phyloP scores from a whole-genome alignment of 192 early-diverging fungal genomes.

The Coemansia sp. region DNA sequence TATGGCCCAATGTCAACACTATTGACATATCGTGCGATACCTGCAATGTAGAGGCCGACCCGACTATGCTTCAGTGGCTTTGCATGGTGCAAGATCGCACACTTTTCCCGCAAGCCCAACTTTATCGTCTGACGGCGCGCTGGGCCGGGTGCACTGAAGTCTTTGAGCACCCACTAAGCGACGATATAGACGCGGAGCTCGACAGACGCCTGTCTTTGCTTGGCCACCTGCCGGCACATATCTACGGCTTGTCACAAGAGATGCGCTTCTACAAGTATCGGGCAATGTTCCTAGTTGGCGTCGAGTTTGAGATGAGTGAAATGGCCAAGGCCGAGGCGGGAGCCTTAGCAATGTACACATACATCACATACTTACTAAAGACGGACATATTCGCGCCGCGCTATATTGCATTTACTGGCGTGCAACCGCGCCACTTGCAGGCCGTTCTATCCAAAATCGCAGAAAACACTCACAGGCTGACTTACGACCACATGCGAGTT shows the following conservation, averaged over 20 bases:
- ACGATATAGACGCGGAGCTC: slow-evolving; percentile 20
- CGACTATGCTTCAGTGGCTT: slow-evolving; percentile 34
- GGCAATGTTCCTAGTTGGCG: slow-evolving; percentile 39
- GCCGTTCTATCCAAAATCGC: slow-evolving; percentile 39
- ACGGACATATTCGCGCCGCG: slow-evolving; percentile 47
- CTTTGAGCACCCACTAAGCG: slow-evolving; percentile 45
- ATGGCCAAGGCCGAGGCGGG: slow-evolving; percentile 37
- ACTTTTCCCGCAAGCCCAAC: slow-evolving; percentile 34
- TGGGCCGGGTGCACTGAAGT: slow-evolving; percentile 54
- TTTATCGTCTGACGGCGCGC: slow-evolving; percentile 41
- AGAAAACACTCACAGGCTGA: slow-evolving; percentile 36
- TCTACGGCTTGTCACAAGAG: slow-evolving; percentile 21
- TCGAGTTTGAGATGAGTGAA: slow-evolving; percentile 44
- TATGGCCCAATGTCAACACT: slow-evolving; percentile 39
- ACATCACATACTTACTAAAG: slow-evolving; percentile 45
- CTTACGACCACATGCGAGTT: slow-evolving; percentile 44
- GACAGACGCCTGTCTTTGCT: slow-evolving; percentile 31
- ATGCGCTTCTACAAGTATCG: slow-evolving; percentile 49
- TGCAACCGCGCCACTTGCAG: slow-evolving; percentile 40
- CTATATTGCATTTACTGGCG: slow-evolving; percentile 30
- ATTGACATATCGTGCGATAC: slow-evolving; percentile 40
- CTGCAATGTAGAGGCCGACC: slow-evolving; percentile 38
- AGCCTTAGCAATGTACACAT: slow-evolving; percentile 41
- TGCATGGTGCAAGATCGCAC: slow-evolving; percentile 29
- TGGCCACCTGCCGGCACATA: slow-evolving; percentile 23